Evolutionary conservation across 1,139 yeast species (phyloP), one percentile per base, ranked within the genome.

Genomic region (Ogataea hybrid): DNA sequence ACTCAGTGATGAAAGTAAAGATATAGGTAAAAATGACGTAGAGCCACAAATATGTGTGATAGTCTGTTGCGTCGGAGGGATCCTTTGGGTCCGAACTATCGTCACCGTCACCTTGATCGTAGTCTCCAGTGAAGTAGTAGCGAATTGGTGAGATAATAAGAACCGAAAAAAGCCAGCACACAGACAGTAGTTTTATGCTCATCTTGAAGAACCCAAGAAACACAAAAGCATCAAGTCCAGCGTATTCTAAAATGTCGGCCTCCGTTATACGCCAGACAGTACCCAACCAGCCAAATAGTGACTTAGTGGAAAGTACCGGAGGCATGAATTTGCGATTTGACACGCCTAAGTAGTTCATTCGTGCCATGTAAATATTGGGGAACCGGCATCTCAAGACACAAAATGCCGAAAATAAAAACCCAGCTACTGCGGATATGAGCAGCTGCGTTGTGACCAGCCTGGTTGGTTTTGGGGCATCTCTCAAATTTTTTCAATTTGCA

Each of bases 151-250:
- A 77, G 7, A 84, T 78, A 2, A 84, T 67, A 5, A 71, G 59
- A 6, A 81, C 60, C 0, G 90, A 82, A 52, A 81, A 70, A 2
- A 79, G 35, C 43, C 81, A 72, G 54, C 81, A 79, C 0, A 70
- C 59, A 0, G 73, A 57, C 25, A 84, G 61, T 7, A 80, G 62
- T 52, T 74, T 77, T 39, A 84, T 82, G 51, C 84, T 71, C 86
- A 84, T 82, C 52, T 81, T 81, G 68, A 83, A 84, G 60, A 84
- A 83, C 0, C 84, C 82, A 28, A 84, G 61, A 56, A 83, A 83
- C 33, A 90, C 97, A 64, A 77, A 89, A 0, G 97, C 97, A 65
- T 92, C 98, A 32, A 92, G 67, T 0, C 98, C 98, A 1, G 97
- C 96, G 58, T 83, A 84, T 48, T 87, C 90, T 41, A 92, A 69